Base-by-base conservation (phyloP, 83 land plant species). In the Diphasiastrum complanatum region DNA sequence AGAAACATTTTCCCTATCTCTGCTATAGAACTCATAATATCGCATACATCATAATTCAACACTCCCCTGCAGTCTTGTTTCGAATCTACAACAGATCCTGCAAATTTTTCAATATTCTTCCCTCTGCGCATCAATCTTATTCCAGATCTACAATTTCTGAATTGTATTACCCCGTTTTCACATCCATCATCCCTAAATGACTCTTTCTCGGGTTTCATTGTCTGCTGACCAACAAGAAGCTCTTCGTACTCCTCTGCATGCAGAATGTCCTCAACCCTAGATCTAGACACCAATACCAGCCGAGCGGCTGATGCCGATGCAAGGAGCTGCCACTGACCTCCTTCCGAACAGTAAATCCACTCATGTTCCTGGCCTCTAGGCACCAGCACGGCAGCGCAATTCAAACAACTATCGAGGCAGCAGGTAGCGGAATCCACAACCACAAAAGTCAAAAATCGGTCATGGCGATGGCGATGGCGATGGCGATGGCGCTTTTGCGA, bases 281-380 rank as follows among this genome's bases (percentile, higher is more conserved):
- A 8, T 23, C 66, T 30, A 40, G 58, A 22, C 3, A 64, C 16
- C 20, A 64, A 34, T 0, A 64, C 45, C n/a, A 64, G 56, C 47
- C 72, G 36, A 10, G 66, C 28, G 25, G 43, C 73, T 0, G 32
- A 33, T 8, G 72, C 58, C 20, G 77, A 61, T 19, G 57, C 56
- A 18, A 73, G 60, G 23, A 73, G 76, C 55, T 74, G 66, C 77
- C 72, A 61, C 43, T 61, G 72, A 2, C 77, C 77, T 12, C 48
- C 60, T 60, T 66, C 59, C 18, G 76, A 40, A 40, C 46, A 23
- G 28, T 57, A 74, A 32, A 74, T 45, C 77, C 77, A 67, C 23
- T 74, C 72, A 14, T 14, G 18, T 34, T 67, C 72, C 53, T 25
- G 41, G 1, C 49, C 61, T 4, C 26, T 3, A 14, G 77, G 77